Evolutionary conservation across 2,329 filamentous ascomycete species (phyloP).

Genomic region (Aureobasidium sp.): DNA sequence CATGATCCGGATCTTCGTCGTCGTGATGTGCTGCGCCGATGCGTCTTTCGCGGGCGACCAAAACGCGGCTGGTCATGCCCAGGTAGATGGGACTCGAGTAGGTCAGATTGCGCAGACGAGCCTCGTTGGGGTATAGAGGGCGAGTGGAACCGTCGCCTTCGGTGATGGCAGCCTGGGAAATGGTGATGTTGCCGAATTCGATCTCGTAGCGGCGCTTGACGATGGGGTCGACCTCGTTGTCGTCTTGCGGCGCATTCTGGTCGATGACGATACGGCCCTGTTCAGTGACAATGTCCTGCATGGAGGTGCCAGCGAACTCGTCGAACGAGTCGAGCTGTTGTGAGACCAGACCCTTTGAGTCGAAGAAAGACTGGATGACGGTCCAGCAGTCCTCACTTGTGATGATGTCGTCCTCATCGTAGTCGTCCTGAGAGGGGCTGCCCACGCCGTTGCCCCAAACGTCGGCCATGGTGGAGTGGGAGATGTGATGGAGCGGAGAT

Average conservation of each 20-base stretch:
- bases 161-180: constrained; percentile 82
- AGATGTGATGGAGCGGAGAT: not conserved
- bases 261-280: constrained; percentile 89
- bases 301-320: constrained; percentile 88
- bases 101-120: constrained; percentile 87
- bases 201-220: constrained; percentile 89
- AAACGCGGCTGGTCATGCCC: constrained; percentile 76
- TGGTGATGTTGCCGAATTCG: constrained; percentile 82
- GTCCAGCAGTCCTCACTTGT: constrained; percentile 98
- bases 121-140: constrained; percentile 86
- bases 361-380: constrained; percentile 95
- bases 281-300: constrained; percentile 90
- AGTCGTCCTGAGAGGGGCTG: constrained; percentile 13
- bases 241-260: constrained; percentile 71
- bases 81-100: constrained; percentile 90
- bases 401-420: constrained; percentile 42
- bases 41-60: constrained; percentile 69
- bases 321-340: constrained; percentile 98
- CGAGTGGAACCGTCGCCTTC: constrained; percentile 86
- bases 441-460: constrained; percentile 10
- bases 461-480: constrained; percentile 13
- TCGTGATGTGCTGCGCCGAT: constrained; percentile 50
- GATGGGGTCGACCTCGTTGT: constrained; percentile 61
- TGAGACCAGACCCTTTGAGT: constrained; percentile 88
- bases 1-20: constrained; percentile 53